phyloP scores from a whole-genome alignment of 805 yeast species.

The Huiozyma sinensis region DNA sequence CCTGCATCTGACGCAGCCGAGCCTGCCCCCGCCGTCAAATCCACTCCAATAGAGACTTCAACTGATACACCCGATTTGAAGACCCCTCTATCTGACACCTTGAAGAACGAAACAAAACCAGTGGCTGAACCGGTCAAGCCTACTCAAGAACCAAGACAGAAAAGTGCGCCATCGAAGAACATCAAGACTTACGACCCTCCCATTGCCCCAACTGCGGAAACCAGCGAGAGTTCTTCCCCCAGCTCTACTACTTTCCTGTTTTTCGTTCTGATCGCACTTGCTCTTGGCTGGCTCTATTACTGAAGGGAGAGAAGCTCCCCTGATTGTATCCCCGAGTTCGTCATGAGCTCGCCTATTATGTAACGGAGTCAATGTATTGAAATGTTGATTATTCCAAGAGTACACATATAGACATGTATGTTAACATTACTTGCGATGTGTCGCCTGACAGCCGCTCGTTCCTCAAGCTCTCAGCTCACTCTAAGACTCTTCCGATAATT shows the following conservation, averaged over 20 bases:
- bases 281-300: conserved; percentile 64
- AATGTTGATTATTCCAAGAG: too few species aligned
- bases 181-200: conserved; percentile 1
- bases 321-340: not conserved
- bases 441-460: too few species aligned
- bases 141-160: conserved; percentile 1
- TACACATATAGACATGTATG: too few species aligned
- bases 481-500: too few species aligned
- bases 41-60: too few species aligned
- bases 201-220: conserved; percentile 11
- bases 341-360: not conserved
- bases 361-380: too few species aligned
- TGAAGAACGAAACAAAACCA: conserved; percentile 1
- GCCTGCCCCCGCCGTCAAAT: not conserved
- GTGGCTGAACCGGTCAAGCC: not conserved
- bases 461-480: too few species aligned
- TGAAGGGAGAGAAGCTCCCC: conserved; percentile 11
- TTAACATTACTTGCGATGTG: too few species aligned
- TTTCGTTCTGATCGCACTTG: conserved; percentile 44
- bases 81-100: too few species aligned
- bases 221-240: conserved; percentile 40
- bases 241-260: conserved; percentile 40
- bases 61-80: too few species aligned
- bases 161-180: too few species aligned
- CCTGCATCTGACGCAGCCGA: not conserved